Percentiles rank a stretch among this genome's conserved stretches.
phyloP scores from a whole-genome alignment of 2,329 filamentous ascomycete genomes.

The Paradendryphiella salina region DNA sequence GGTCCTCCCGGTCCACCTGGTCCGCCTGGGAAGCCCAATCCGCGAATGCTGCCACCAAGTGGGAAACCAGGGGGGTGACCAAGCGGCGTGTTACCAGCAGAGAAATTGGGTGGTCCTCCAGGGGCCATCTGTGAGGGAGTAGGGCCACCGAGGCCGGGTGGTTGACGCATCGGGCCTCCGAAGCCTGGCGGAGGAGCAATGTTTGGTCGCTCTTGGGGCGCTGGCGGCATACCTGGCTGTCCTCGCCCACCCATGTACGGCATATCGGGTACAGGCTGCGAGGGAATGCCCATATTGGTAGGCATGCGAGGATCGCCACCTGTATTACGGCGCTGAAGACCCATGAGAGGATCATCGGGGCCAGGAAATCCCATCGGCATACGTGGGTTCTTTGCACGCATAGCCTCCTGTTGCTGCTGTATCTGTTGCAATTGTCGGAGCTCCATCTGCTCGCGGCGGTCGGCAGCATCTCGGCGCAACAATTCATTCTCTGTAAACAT shows the following conservation, averaged over 20 bases:
- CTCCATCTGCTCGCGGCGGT: constrained; percentile 36
- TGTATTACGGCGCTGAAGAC: constrained; percentile 45
- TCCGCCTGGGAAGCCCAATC: constrained; percentile 35
- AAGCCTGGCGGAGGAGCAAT: constrained; percentile 46
- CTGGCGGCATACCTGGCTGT: constrained; percentile 43
- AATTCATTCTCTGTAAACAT: constrained; percentile 41
- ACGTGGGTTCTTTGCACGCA: constrained; percentile 40
- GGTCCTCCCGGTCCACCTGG: constrained; percentile 21
- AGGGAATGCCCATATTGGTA: constrained; percentile 50
- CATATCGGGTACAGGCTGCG: constrained; percentile 44
- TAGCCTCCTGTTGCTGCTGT: constrained; percentile 43
- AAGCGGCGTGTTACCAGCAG: constrained; percentile 45
- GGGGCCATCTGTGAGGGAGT: constrained; percentile 39
- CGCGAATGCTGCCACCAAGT: constrained; percentile 36
- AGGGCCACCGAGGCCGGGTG: constrained; percentile 41
- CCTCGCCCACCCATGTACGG: constrained; percentile 40
- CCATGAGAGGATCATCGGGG: constrained; percentile 40
- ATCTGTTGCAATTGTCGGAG: constrained; percentile 38
- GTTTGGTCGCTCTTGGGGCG: constrained; percentile 43
- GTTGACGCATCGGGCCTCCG: constrained; percentile 42
- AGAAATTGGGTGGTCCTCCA: constrained; percentile 40
- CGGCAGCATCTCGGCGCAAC: constrained; percentile 38
- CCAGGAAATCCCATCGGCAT: constrained; percentile 40
- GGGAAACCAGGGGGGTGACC: constrained; percentile 45
- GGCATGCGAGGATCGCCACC: constrained; percentile 43